Evolutionary conservation across 495 filamentous ascomycete genomes (phyloP), one percentile per base, ranked within the genome.

Genomic region (Xylaria cubensis): DNA sequence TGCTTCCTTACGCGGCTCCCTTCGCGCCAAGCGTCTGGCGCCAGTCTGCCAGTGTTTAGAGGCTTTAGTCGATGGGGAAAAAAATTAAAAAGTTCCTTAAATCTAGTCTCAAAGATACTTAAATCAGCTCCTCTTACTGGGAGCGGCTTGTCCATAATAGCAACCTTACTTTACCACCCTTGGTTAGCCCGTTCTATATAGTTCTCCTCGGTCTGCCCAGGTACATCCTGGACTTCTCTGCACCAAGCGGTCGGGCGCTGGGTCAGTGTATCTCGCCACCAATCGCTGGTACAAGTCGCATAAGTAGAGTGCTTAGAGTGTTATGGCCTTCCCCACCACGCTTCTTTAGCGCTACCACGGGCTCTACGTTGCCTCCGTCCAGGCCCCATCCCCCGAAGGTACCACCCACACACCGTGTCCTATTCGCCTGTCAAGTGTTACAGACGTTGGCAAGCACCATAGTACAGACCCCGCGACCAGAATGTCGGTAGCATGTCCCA

Each of bases 401-500:
- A n/a, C 61, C 39, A 64, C 61, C 61, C 61, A 64, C 61, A 64
- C 39, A n/a, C 19, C 5, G 13, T 26, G 21, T 29, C 61, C 39
- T 39, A 64, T 64, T 64, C 61, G 61, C 29, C 36, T 44, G 61
- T 64, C 36, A 50, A 62, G 70, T 59, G 63, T 26, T 46, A 59
- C 62, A 64, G 70, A 55, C 51, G 50, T 61, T 72, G 70, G 51
- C 39, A 59, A 26, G 62, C 59, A 51, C 46, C 50, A 17, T 64
- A 59, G 32, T 66, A 71, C 46, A 61, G 70, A 72, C 70, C 70
- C 70, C 70, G 53, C 70, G 70, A 72, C 70, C 70, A 67, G 53
- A 72, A 72, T 72, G 70, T 67, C 70, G 70, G 70, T 72, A 72
- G 51, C 70, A 67, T 72, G 51, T 58, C 51, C 48, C 42, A 66